Evolutionary conservation across 306 rosid species (phyloP).

Genomic region (Oemleria cerasiformis): DNA sequence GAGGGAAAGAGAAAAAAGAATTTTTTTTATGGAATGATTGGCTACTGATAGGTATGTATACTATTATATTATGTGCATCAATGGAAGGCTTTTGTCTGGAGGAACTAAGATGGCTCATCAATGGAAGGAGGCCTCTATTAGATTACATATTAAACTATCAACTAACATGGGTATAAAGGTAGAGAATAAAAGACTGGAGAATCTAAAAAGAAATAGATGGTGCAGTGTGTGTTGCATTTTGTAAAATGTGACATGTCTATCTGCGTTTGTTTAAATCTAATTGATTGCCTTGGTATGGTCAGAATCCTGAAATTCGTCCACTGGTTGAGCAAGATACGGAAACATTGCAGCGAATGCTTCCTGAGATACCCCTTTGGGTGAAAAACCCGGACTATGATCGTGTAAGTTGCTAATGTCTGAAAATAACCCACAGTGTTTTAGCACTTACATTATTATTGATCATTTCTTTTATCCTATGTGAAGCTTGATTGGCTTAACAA

Average conservation of each 20-base stretch:
- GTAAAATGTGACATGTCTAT: background rate
- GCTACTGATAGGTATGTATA: no score
- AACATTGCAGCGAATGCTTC: constrained; percentile 67
- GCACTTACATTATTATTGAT: background rate
- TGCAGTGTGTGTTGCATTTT: background rate
- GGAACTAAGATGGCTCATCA: background rate
- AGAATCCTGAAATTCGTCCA: constrained; percentile 67
- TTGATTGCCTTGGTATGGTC: constrained; percentile 19
- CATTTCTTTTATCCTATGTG: constrained; percentile 6
- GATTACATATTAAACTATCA: no score
- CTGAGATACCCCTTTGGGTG: constrained; percentile 93
- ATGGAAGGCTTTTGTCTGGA: no score
- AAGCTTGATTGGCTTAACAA: constrained; percentile 90
- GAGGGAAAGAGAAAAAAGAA: no score
- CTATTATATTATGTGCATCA: no score
- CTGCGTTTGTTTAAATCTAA: background rate
- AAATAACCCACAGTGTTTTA: constrained; percentile 14
- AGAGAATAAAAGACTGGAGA: background rate
- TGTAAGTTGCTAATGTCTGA: constrained; percentile 36
- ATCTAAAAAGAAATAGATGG: background rate
- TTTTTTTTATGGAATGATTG: no score
- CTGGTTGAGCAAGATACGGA: constrained; percentile 62
- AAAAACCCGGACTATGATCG: constrained; percentile 93
- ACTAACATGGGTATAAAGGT: background rate
- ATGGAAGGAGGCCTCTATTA: no score